Evolutionary conservation across 495 filamentous ascomycete genomes (phyloP), one percentile per base, ranked within the genome.

Genomic region (Xylaria curta): DNA sequence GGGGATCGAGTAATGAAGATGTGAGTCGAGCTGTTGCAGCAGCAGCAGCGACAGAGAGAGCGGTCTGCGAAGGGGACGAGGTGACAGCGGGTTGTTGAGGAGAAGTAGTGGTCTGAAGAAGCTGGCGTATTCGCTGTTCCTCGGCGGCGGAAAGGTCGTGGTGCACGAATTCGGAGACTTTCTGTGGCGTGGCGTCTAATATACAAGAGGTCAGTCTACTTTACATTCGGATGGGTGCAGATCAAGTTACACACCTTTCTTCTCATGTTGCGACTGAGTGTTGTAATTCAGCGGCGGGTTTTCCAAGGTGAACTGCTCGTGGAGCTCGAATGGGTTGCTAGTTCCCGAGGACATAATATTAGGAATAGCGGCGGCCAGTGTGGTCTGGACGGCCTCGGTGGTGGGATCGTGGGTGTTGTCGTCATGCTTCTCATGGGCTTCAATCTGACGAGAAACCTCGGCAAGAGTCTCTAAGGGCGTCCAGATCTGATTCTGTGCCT

Each of bases 401-500:
- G 70, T 66, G 21, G 72, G 65, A 44, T 75, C 73, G 24, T 74
- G 71, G 13, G 63, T 56, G 38, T 78, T 77, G 47, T 83, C 82
- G 72, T 85, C 84, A 42, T 84, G 82, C 70, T 86, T 87, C 42
- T 88, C 85, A 72, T 78, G 81, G 46, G 86, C 75, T 58, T 85
- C 89, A 19, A 92, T 87, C 76, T 91, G 92, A 62, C 92, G 84
- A 51, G 93, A 94, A 3, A 92, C 94, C 78, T 97, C 94, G 53
- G 93, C 94, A 38, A 97, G 82, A 9, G 93, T 91, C 72, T 93
- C 91, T 31, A 97, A 83, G 0, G 92, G 91, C 69, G 92, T 91
- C 84, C 92, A 93, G 65, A 87, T 88, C 70, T 87, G 89, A 51
- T 81, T 84, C 80, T 81, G 83, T 66, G 82, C 81, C 56, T 80